Percentiles rank a stretch among this genome's conserved stretches.
Evolutionary conservation across 768 basidiomycete species (phyloP).

Genomic region (Trametopsis cervina): DNA sequence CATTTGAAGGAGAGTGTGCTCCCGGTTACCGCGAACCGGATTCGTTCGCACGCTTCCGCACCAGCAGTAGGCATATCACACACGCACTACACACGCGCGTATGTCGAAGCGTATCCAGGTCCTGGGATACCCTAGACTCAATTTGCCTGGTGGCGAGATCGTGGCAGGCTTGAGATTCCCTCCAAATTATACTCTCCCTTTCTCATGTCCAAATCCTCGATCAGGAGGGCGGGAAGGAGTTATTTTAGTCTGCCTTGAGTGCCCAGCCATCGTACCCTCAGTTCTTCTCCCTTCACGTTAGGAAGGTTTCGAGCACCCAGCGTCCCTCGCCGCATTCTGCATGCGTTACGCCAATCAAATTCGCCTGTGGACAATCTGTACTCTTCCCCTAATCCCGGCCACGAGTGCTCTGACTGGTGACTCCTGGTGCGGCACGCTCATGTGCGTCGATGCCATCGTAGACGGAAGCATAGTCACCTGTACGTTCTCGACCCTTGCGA

Average conservation of each 20-base stretch:
- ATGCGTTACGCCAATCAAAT: neutral
- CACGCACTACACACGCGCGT: neutral
- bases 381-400: neutral
- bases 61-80: too few relatives aligned
- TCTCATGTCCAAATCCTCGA: neutral
- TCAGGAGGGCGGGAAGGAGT: neutral
- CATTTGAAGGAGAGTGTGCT: neutral
- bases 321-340: neutral
- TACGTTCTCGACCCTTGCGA: constrained; percentile 21
- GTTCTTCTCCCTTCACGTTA: neutral
- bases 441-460: constrained; percentile 44
- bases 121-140: neutral
- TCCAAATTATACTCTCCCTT: neutral
- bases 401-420: constrained; percentile 34
- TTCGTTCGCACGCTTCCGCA: too few relatives aligned
- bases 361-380: neutral
- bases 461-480: constrained; percentile 37
- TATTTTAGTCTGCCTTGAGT: neutral
- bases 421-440: constrained; percentile 33
- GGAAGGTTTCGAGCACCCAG: neutral
- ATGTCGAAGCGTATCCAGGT: neutral
- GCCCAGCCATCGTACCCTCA: neutral
- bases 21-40: too few relatives aligned
- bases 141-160: neutral
- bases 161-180: neutral